Conservation (phyloP, 108 stramenopile species). For the Nitzschia putrida region DNA sequence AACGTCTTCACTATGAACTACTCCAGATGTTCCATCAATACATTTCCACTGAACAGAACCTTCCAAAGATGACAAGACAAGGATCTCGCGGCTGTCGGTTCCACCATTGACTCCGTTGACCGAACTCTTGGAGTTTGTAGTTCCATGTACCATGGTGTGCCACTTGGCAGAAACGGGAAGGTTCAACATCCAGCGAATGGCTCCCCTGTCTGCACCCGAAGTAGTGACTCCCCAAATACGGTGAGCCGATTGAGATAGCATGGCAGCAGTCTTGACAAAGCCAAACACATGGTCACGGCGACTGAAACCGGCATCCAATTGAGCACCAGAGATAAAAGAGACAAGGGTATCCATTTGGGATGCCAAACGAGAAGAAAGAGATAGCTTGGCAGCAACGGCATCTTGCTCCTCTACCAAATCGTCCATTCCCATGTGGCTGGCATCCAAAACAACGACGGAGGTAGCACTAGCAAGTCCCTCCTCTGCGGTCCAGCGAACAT, state of each 20-base stretch:
- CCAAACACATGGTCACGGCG: slow-evolving; percentile 71
- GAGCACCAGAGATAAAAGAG: slow-evolving; percentile 25
- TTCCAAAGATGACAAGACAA: slow-evolving; percentile 51
- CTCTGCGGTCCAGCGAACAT: slow-evolving; percentile 66
- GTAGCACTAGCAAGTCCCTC: slow-evolving; percentile 69
- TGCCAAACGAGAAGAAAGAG: slow-evolving; percentile 53
- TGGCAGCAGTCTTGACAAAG: slow-evolving; percentile 77
- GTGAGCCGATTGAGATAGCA: slow-evolving; percentile 59
- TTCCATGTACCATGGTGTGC: slow-evolving; percentile 82
- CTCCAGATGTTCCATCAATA: slow-evolving; percentile 76
- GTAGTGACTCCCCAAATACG: slow-evolving; percentile 71
- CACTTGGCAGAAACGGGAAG: slow-evolving; percentile 54
- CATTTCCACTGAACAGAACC: slow-evolving; percentile 66
- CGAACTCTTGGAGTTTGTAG: slow-evolving; percentile 50
- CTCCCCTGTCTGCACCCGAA: slow-evolving; percentile 43
- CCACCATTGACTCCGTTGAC: slow-evolving; percentile 70
- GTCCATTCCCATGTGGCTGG: slow-evolving; percentile 65
- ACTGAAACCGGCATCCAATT: slow-evolving; percentile 28
- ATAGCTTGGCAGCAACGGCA: slow-evolving; percentile 32
- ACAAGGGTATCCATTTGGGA: slow-evolving; percentile 53
- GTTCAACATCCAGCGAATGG: slow-evolving; percentile 58
- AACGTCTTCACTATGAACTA: slow-evolving; percentile 49
- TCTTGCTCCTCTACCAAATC: slow-evolving; percentile 47
- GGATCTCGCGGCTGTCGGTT: slow-evolving; percentile 68
- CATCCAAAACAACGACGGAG: slow-evolving; percentile 73